Base-by-base conservation (phyloP, 2,329 filamentous ascomycete species). In the Colletotrichum eremochloae region DNA sequence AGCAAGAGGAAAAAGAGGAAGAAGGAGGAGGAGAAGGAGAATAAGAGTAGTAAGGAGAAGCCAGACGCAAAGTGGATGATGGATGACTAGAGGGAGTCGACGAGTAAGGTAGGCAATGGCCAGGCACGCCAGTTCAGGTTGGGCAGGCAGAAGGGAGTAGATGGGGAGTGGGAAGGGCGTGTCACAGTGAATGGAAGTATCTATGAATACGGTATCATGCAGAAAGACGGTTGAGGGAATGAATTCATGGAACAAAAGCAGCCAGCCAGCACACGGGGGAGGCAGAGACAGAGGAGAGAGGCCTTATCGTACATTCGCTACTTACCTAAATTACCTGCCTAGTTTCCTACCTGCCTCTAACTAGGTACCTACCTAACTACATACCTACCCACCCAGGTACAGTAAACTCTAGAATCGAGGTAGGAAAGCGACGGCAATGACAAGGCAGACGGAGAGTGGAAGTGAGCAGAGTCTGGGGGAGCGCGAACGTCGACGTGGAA, bases 1-100 rank as follows among this genome's bases (percentile, higher is more conserved):
- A 46, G 63, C 29, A n/a, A 46, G 44, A 46, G n/a, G 44, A 24
- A 9, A 20, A 48, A 66, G 14, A 15, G 4, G 38, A 12, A 40
- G 38, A 12, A 40, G 38, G 40, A 42, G 15, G 18, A 44, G 18
- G 18, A 20, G 18, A 71, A 56, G 33, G 65, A 57, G 53, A 74
- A 67, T 63, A 74, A 67, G 72, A 63, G 60, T 66, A 60, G 29
- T 64, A 65, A 56, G 50, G 56, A 64, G 68, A 74, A 40, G 61
- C 46, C 53, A 50, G 68, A 69, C 56, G 72, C 69, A 68, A 72
- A 74, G 72, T 60, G 72, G 69, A 72, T 66, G 68, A 74, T 74
- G 55, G 63, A 61, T 58, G 64, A 72, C 60, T 58, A 40, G 55
- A 61, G 46, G 52, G 60, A 55, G 53, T 65, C 55, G 38, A 61